Conservation (phyloP, 805 yeast species). For the Suhomyces sp. region DNA sequence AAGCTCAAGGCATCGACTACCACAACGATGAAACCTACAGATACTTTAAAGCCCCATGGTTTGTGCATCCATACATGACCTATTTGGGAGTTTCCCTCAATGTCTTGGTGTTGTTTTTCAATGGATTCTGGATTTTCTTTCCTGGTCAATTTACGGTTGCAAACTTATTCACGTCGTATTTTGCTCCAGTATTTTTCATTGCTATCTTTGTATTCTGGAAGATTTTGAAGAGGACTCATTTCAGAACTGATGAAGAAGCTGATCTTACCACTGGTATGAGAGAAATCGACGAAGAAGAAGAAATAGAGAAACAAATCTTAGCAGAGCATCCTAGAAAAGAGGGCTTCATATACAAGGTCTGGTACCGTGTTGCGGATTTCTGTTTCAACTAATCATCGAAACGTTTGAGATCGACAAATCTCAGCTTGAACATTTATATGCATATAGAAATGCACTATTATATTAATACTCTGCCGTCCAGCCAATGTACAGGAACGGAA, state of each 20-base stretch:
- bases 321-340: conserved; percentile 17
- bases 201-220: conserved; percentile 53
- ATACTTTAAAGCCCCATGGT: conserved; percentile 41
- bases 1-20: conserved; percentile 38
- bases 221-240: conserved; percentile 45
- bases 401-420: not conserved
- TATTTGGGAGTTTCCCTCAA: conserved; percentile 34
- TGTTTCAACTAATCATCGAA: conserved; percentile 16
- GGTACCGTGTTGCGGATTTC: conserved; percentile 19
- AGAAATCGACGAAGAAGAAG: conserved; percentile 61
- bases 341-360: conserved; percentile 21
- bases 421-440: not conserved
- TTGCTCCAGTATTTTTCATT: conserved; percentile 45
- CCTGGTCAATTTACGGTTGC: conserved; percentile 34
- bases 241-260: conserved; percentile 44
- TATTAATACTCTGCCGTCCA: not conserved
- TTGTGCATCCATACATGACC: conserved; percentile 62
- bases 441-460: not conserved
- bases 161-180: conserved; percentile 35
- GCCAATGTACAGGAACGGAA: not conserved
- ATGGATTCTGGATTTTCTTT: conserved; percentile 43
- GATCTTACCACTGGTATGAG: conserved; percentile 53
- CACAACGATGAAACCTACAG: conserved; percentile 19
- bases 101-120: conserved; percentile 28
- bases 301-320: conserved; percentile 18